Evolutionary conservation across 169 alveolate species (phyloP).

Genomic region (Plasmodium coatneyi): DNA sequence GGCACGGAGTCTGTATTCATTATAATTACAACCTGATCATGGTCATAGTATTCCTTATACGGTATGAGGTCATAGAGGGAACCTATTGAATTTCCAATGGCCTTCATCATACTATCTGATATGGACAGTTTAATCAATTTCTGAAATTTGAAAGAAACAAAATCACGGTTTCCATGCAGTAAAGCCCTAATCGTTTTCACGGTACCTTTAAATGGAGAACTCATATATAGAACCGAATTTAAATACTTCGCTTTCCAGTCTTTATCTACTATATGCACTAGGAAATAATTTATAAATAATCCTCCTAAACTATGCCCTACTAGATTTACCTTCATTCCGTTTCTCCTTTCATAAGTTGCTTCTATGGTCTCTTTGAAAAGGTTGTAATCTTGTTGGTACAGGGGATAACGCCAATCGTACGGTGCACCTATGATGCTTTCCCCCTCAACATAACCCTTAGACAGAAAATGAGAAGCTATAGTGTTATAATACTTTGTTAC

Average conservation of each 20-base stretch:
- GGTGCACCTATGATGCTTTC: constrained; percentile 60
- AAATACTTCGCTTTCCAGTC: constrained; percentile 48
- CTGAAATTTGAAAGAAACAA: constrained; percentile 8
- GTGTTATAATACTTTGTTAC: constrained; percentile 24
- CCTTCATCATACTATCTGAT: constrained; percentile 60
- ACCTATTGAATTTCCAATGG: constrained; percentile 40
- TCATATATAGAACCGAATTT: constrained; percentile 12
- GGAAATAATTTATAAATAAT: constrained; percentile 37
- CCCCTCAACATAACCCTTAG: constrained; percentile 48
- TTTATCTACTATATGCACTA: constrained; percentile 22
- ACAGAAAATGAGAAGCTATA: constrained; percentile 4
- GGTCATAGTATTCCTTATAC: constrained; percentile 39
- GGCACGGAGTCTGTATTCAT: constrained; percentile 17
- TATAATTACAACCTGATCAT: constrained; percentile 47
- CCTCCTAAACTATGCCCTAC: constrained; percentile 73
- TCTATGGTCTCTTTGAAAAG: constrained; percentile 29
- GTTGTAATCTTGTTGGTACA: constrained; percentile 35
- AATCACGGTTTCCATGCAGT: constrained; percentile 40
- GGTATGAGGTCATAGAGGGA: constrained; percentile 34
- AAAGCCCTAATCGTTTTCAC: constrained; percentile 52
- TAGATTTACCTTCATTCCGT: constrained; percentile 15
- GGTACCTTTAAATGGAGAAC: constrained; percentile 49
- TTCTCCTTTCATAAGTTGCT: constrained; percentile 27
- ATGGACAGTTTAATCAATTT: constrained; percentile 24
- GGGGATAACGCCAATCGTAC: constrained; percentile 67